Evolutionary conservation across 495 filamentous ascomycete genomes (phyloP), one percentile per base, ranked within the genome.

Genomic region (Aspergillus sclerotioniger): DNA sequence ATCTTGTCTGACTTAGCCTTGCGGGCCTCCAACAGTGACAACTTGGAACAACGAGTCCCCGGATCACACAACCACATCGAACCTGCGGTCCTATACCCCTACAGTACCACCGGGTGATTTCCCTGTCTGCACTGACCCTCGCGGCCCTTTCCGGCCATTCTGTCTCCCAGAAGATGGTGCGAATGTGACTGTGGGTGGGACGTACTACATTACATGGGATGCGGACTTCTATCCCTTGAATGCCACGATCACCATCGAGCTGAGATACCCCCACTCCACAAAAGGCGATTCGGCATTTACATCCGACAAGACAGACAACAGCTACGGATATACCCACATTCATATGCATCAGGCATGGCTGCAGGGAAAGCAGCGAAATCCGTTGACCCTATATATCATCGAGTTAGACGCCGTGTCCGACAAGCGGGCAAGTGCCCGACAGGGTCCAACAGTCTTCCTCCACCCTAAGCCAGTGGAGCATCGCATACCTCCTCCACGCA

Each of bases 61-160:
- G 16, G 39, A 54, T 17, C 46, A 31, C 19, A 55, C 56, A 12
- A 33, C 20, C 19, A 61, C 46, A 29, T 32, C 20, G 32, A n/a
- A 43, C 15, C 9, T 25, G 8, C 52, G 20, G 0, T 53, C 49
- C 6, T 37, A 44, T 15, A 29, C 32, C 87, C 86, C 61, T 90
- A 54, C 17, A 9, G 32, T 52, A 21, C 92, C 73, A 87, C 86
- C 2, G 86, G 65, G 59, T 19, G 69, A 62, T 19, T 75, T 76
- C 48, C 69, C 72, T 6, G 33, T 67, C 16, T 76, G 75, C 45
- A 68, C 67, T 29, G 59, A 66, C 31, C 31, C 59, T 10, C 25
- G 66, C 20, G 60, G 61, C 19, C 55, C 63, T 7, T 62, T 62
- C 13, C 58, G 58, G 16, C 74, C 74, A 7, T 75, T 78, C 48